Evolutionary conservation across 1,284 basidiomycete species (phyloP), one percentile per base, ranked within the genome.

Genomic region (Hemileia vastatrix): DNA sequence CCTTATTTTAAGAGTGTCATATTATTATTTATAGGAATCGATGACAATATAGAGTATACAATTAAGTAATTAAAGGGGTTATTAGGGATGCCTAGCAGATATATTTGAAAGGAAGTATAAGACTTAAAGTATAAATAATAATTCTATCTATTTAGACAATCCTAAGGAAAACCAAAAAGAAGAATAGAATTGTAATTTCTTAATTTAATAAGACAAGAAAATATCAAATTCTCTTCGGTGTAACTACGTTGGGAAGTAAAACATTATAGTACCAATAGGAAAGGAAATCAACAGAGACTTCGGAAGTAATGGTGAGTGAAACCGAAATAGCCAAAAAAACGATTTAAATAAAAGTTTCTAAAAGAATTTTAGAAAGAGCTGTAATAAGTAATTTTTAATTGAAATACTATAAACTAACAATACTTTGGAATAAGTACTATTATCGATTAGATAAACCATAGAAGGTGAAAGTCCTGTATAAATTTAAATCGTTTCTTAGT

Each of bases 221-320:
- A n/a, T n/a, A n/a, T n/a, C n/a, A n/a, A n/a, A n/a, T n/a, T n/a
- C n/a, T n/a, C n/a, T n/a, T n/a, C n/a, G n/a, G n/a, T n/a, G n/a
- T n/a, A n/a, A n/a, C n/a, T n/a, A n/a, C n/a, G n/a, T n/a, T n/a
- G n/a, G n/a, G n/a, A 62, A 62, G 52, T 24, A 48, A 62, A 55
- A 56, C 59, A 62, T 62, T 48, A 24, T 48, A 62, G 52, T 62
- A 62, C 31, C 59, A 27, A 24, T 43, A 58, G 59, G 59, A 62
- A 64, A 64, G 50, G 57, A 64, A 64, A 64, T 64, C 62, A 63
- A 64, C 33, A 57, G 62, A 64, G 62, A 64, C 50, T 63, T 45
- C 57, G 44, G n/a, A 63, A 64, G 62, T 64, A 63, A 31, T 48
- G 62, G 62, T 60, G 62, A 64, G 62, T 49, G 62, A 64, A 63